Base-by-base conservation (phyloP, 2,329 filamentous ascomycete species). In the Atkinsonella hypoxylon region DNA sequence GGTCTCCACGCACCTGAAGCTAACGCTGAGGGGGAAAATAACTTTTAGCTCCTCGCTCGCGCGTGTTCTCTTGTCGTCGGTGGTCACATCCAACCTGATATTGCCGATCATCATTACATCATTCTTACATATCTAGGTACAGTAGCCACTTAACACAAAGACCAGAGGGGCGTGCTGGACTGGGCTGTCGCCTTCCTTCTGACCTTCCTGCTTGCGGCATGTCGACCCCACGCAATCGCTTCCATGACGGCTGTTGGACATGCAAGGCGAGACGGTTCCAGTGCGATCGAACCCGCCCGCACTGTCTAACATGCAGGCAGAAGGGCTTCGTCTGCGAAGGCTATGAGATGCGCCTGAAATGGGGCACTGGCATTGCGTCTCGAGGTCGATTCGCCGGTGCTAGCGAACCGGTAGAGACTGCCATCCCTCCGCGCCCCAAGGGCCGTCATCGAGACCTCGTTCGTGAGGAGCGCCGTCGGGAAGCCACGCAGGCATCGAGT, bases 321-420 rank as follows among this genome's bases (percentile, higher is more conserved):
- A 48, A 45, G 32, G 48, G 48, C 13, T 49, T 49, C 32, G 22
- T 22, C 15, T 44, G 48, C 34, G 48, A 45, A 13, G 40, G 48
- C 31, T 49, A 49, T n/a, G 41, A 49, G 32, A 45, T 49, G 48
- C 48, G 48, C 41, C 34, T 49, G 48, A 49, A 49, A 49, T 49
- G 40, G 48, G 48, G 41, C 41, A 45, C 48, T 20, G 41, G 48
- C 18, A 49, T 49, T 20, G 48, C 48, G 10, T 49, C 41, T n/a
- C 31, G 48, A 17, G 48, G 48, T 26, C 48, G 40, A 10, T 49
- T 49, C n/a, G 48, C 48, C 22, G 41, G 48, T 20, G 48, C 40
- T 11, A 49, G 41, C 22, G 40, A 49, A 12, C 48, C 48, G 12
- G 32, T 45, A 15, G 40, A 49, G 48, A 45, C 41, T n/a, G 48